Evolutionary conservation across 805 yeast species (phyloP), one percentile per base, ranked within the genome.

Genomic region (Metschnikowia vanudenii): DNA sequence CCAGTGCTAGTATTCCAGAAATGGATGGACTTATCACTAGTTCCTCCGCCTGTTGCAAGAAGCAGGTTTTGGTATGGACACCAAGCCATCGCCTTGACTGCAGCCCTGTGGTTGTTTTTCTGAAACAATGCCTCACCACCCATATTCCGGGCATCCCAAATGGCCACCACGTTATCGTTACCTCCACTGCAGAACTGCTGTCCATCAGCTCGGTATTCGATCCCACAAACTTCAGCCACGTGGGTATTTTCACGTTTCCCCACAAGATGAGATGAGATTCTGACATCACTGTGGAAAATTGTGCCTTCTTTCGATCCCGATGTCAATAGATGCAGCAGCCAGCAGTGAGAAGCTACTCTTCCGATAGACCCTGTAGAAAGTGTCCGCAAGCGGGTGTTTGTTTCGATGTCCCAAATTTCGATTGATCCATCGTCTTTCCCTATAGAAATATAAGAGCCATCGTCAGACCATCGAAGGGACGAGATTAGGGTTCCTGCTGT

Each of bases 1-100:
- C 98, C 99, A 0, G 95, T 88, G 16, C 88, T 80, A 3, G 97
- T 81, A 66, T 94, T 94, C 98, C 98, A 94, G 67, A 94, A 54
- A 67, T 92, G 92, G 49, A 92, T 87, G 39, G 84, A 79, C 61
- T 82, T 85, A 67, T 94, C 97, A 28, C 87, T 79, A 11, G 96
- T 85, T 13, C 99, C 99, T 43, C 99, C 99, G 6, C 98, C 99
- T 3, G 97, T 85, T n/a, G 97, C 97, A 43, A 92, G 73, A 44
- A 91, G 67, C 50, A 86, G 84, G 26, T 70, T 71, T 56, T 88
- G 92, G 63, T 85, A 85, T 1, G 98, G 98, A 61, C 96, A 86
- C 97, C 97, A 92, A 8, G 92, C 82, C 40, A 94, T 65, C 1
- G 98, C 97, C 67, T 94, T 94, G 4, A 92, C 96, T 0, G 98